Evolutionary conservation across 495 filamentous ascomycete genomes (phyloP), one percentile per base, ranked within the genome.

Genomic region (Patellaria atrata): DNA sequence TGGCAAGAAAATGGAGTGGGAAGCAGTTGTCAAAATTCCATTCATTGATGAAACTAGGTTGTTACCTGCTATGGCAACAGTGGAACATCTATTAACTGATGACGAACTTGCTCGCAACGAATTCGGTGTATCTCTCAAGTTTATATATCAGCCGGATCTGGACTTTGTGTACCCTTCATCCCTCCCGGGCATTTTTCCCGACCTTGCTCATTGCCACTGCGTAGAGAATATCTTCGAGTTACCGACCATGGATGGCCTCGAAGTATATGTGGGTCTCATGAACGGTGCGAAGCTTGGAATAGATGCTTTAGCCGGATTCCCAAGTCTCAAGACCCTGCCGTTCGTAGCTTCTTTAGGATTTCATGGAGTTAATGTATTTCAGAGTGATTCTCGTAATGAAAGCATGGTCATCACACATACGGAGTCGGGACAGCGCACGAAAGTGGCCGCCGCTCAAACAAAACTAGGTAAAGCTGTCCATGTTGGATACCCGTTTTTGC

Each of bases 1-100:
- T 47, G 91, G 91, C 36, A 99, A 99, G 67, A 99, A 93, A 63
- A 91, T 92, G 84, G 91, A 96, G 45, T 99, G 91, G 91, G 91
- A 99, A 50, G 91, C 89, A 20, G 86, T 99, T 24, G 85, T 96
- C 34, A 94, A 94, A 59, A 96, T 99, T 43, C 91, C 91, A 0
- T 99, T 99, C 58, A 99, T 99, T 46, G 84, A 96, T 20, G 86
- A 96, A 53, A 66, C 70, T 32, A 70, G 91, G 3, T 60, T 99
- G 12, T 63, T 99, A 23, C 60, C 63, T 22, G 91, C 87, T 8
- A 89, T 99, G 73, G 77, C 67, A 12, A 77, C 82, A 8, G 82
- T 73, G 51, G 83, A 96, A 38, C 60, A 75, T 28, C 62, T 79
- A 17, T 67, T 99, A 14, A 71, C 69, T 1, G 68, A 77, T 1